Conservation (phyloP, 768 basidiomycete genomes). For the Flagelloscypha sp. region DNA sequence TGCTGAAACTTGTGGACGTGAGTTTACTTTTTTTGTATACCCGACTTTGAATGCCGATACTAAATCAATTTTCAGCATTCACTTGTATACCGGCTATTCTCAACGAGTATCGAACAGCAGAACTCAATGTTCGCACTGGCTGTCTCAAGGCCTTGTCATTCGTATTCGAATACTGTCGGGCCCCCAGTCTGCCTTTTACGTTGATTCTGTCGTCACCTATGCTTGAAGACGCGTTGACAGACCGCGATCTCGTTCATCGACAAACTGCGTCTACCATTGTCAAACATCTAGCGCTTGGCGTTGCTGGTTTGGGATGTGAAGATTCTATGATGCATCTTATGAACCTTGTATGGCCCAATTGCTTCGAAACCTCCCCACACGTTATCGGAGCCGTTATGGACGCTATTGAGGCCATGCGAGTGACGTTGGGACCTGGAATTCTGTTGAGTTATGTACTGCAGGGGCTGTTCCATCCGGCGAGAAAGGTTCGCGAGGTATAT, state of each 20-base stretch:
- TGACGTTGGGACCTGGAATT: slow-evolving; percentile 90
- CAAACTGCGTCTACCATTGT: slow-evolving; percentile 98
- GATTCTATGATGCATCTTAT: slow-evolving; percentile 96
- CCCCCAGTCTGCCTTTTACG: slow-evolving; percentile 92
- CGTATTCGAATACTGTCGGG: slow-evolving; percentile 99
- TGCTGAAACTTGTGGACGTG: slow-evolving; percentile 83
- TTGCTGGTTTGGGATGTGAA: slow-evolving; percentile 94
- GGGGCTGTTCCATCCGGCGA: slow-evolving; percentile 93
- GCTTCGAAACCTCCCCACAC: slow-evolving; percentile 97
- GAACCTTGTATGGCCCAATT: slow-evolving; percentile 99
- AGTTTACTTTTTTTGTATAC: slow-evolving; percentile 12
- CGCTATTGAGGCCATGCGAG: slow-evolving; percentile 94
- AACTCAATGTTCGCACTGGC: slow-evolving; percentile 96
- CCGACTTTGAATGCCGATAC: too few species aligned
- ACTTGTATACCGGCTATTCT: slow-evolving; percentile 98
- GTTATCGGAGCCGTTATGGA: slow-evolving; percentile 99
- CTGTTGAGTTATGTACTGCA: slow-evolving; percentile 88
- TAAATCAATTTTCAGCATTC: too few species aligned
- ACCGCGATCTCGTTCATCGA: slow-evolving; percentile 95
- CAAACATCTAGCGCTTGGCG: slow-evolving; percentile 94
- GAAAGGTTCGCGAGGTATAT: slow-evolving; percentile 96
- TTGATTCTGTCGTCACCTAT: slow-evolving; percentile 94
- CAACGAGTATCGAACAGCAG: slow-evolving; percentile 97
- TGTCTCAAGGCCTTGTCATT: slow-evolving; percentile 98
- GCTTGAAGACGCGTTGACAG: slow-evolving; percentile 96